These are phyloP conservation scores for Capsicum chinense DNA, from an alignment of 257 asterid genomes.

Conservation along the genomic window DNA sequence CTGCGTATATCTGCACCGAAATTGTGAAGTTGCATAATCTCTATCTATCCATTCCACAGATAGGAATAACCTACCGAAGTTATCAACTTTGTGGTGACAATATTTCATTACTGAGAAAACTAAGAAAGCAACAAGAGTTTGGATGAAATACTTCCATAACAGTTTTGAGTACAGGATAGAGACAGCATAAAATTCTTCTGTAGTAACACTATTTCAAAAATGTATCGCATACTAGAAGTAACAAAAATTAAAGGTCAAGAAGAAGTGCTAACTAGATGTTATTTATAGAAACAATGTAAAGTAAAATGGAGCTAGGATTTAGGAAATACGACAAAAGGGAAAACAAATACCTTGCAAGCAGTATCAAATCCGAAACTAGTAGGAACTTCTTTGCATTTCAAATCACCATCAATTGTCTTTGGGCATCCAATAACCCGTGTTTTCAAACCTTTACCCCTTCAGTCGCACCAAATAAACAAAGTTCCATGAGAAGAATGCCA, in stretches of 20 bases:
- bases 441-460: slow-evolving; percentile 77
- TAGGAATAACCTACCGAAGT: background rate
- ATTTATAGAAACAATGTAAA: background rate
- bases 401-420: slow-evolving; percentile 98
- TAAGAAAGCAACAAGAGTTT: slow-evolving; percentile 1
- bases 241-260: background rate
- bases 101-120: background rate
- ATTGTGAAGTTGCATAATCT: slow-evolving; percentile 16
- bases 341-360: slow-evolving; percentile 90
- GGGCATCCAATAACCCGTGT: slow-evolving; percentile 97
- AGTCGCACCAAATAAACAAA: background rate
- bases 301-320: background rate
- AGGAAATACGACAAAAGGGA: slow-evolving; percentile 14
- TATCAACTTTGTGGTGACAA: background rate
- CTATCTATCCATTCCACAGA: background rate
- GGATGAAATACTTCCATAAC: background rate
- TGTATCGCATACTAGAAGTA: background rate
- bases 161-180: background rate
- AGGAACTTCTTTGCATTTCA: slow-evolving; percentile 94
- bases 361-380: slow-evolving; percentile 97
- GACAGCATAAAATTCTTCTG: background rate
- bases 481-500: background rate
- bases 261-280: background rate
- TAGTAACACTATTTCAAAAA: background rate
- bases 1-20: slow-evolving; percentile 83